Conservation (phyloP, 2,329 filamentous ascomycete species). For the Albifimbria verrucaria region DNA sequence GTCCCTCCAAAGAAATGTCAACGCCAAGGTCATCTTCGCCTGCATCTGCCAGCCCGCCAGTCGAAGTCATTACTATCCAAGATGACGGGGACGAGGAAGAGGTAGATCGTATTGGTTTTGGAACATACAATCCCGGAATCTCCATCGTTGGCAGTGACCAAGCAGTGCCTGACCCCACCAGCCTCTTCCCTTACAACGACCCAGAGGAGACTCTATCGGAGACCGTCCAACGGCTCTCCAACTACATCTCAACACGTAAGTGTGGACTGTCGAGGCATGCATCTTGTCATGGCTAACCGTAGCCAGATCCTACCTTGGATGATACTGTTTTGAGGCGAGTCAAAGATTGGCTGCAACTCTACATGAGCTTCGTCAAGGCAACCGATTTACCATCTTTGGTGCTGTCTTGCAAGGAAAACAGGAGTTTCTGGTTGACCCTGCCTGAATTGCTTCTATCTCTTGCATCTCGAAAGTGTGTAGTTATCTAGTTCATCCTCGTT, state of each 20-base stretch:
- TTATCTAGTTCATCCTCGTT: background rate
- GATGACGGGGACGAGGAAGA: constrained; percentile 26
- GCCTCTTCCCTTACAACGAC: constrained; percentile 44
- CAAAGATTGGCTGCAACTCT: constrained; percentile 48
- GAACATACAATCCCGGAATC: constrained; percentile 27
- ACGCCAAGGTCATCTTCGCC: constrained; percentile 33
- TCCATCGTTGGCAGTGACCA: constrained; percentile 17
- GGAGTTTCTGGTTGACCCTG: constrained; percentile 49
- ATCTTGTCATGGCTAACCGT: constrained; percentile 18
- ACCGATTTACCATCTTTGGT: constrained; percentile 31
- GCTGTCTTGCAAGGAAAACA: constrained; percentile 42
- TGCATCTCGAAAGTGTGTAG: constrained; percentile 36
- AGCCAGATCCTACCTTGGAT: constrained; percentile 38
- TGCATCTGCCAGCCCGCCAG: constrained; percentile 40
- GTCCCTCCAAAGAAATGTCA: constrained; percentile 16
- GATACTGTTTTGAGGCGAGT: constrained; percentile 42
- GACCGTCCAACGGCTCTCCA: constrained; percentile 31
- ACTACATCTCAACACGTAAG: constrained; percentile 33
- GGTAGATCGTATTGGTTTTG: constrained; percentile 24
- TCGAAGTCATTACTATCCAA: constrained; percentile 39
- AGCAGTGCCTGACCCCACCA: constrained; percentile 36
- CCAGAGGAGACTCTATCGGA: constrained; percentile 25
- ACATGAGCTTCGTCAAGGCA: constrained; percentile 37
- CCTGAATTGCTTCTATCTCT: constrained; percentile 43
- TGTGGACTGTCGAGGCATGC: background rate